A percentile compares a stretch with the other conserved stretches of the same genome.
phyloP scores from a whole-genome alignment of 768 basidiomycete species.

The Artomyces pyxidatus region DNA sequence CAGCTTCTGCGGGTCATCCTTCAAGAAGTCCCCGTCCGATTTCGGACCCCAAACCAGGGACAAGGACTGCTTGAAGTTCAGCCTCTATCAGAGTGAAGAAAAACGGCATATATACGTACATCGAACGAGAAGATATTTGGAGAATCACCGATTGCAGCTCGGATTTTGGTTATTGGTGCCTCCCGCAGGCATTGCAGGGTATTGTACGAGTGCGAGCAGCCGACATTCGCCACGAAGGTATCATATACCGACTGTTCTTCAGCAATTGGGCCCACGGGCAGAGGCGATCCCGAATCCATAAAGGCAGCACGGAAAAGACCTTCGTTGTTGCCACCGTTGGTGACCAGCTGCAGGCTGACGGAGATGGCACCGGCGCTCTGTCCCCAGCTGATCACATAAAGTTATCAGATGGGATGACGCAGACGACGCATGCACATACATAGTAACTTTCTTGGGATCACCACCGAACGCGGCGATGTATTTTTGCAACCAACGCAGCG shows the following conservation, averaged over 20 bases:
- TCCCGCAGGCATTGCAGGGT: conserved; percentile 17
- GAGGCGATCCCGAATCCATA: conserved; percentile 35
- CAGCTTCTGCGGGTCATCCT: no score
- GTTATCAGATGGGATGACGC: neutral
- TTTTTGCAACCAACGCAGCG: conserved; percentile 57
- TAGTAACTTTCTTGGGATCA: conserved; percentile 49
- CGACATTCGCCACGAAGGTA: conserved; percentile 13
- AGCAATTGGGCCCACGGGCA: conserved; percentile 19
- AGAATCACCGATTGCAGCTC: conserved; percentile 10
- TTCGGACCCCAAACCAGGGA: no score
- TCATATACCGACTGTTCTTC: conserved; percentile 17
- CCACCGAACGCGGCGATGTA: conserved; percentile 59
- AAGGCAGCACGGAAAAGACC: conserved; percentile 33
- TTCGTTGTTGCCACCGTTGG: conserved; percentile 28
- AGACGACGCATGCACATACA: conserved; percentile 28
- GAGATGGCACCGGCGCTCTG: conserved; percentile 47
- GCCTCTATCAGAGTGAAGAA: no score
- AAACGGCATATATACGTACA: no score
- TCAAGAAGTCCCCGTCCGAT: no score
- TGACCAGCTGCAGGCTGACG: conserved; percentile 33
- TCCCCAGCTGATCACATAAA: conserved; percentile 30
- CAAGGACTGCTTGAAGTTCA: no score
- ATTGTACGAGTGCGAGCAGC: conserved; percentile 13
- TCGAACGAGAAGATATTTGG: conserved; percentile 12
- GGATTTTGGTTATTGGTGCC: conserved; percentile 1